These are phyloP conservation scores for Podaxis sp. DNA, from an alignment of 768 basidiomycete species.

Conservation along the genomic window DNA sequence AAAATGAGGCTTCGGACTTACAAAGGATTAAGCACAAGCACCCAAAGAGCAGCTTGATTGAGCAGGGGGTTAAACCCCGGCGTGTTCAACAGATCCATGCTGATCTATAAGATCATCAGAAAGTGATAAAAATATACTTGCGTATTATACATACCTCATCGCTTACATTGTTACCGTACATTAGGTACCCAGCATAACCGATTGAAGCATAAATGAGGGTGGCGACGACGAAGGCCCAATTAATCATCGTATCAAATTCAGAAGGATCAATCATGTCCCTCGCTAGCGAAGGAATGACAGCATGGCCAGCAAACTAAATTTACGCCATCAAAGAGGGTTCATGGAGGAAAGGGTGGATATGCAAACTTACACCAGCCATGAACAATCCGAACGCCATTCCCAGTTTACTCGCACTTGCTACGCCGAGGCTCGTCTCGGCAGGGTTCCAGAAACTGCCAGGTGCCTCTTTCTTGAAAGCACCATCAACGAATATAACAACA, in stretches of 20 bases:
- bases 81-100: conserved; percentile 73
- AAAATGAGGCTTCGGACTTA: conserved; percentile 33
- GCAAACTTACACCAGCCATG: conserved; percentile 76
- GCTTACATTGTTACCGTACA: conserved; percentile 82
- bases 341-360: not conserved
- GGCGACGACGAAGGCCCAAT: conserved; percentile 81
- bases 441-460: conserved; percentile 85
- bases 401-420: conserved; percentile 54
- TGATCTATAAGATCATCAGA: conserved; percentile 54
- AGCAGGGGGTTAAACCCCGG: conserved; percentile 69
- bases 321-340: conserved; percentile 1
- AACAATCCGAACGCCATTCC: conserved; percentile 86
- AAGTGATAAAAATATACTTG: not conserved
- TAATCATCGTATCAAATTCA: conserved; percentile 79
- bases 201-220: conserved; percentile 66
- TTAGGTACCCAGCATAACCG: conserved; percentile 82
- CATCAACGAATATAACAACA: conserved; percentile 78
- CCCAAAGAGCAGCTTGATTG: conserved; percentile 79
- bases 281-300: conserved; percentile 87
- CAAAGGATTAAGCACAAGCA: conserved; percentile 80
- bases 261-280: conserved; percentile 86
- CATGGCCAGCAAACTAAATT: conserved; percentile 82
- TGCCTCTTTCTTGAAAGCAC: conserved; percentile 63
- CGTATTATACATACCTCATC: conserved; percentile 62
- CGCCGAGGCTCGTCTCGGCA: conserved; percentile 61